Percentiles rank a stretch among this genome's conserved stretches.
These are phyloP conservation scores for Lepidopterella palustris DNA, from an alignment of 495 filamentous ascomycete species.

Conservation along the genomic window DNA sequence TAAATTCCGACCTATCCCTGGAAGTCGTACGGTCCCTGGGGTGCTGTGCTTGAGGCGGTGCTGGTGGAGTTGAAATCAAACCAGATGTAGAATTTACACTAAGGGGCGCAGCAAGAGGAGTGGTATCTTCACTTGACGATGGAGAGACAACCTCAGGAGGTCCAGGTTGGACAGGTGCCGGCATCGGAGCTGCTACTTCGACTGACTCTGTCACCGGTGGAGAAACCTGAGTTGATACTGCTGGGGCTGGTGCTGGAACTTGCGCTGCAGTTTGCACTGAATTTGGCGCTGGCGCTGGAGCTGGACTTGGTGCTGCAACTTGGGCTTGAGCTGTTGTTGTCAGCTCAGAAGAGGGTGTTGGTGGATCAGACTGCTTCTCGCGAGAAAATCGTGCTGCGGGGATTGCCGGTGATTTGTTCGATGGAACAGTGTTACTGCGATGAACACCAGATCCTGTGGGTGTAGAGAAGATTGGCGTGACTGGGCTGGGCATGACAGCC, in stretches of 20 bases:
- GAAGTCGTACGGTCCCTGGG: conserved; percentile 4
- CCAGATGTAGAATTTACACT: conserved; percentile 7
- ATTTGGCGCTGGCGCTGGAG: neutral
- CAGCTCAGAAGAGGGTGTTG: conserved; percentile 28
- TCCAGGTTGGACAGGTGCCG: conserved; percentile 5
- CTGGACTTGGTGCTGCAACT: neutral
- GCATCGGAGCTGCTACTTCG: neutral
- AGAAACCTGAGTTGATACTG: neutral
- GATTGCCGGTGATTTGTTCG: conserved; percentile 75
- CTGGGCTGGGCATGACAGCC: conserved; percentile 62
- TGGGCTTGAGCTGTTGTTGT: neutral
- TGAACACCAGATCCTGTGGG: conserved; percentile 60
- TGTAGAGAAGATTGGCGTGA: conserved; percentile 55
- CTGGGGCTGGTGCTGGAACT: neutral
- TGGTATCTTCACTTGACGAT: conserved; percentile 27
- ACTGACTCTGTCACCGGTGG: neutral
- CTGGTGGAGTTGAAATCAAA: conserved; percentile 16
- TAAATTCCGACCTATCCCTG: conserved; percentile 21
- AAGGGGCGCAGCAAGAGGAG: conserved; percentile 16
- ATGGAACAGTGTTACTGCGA: conserved; percentile 92
- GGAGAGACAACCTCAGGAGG: conserved; percentile 20
- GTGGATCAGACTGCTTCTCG: conserved; percentile 38
- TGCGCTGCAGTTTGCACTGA: neutral
- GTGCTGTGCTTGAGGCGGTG: neutral
- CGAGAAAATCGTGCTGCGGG: conserved; percentile 50